Percentiles rank a stretch among this genome's conserved stretches.
phyloP scores from a whole-genome alignment of 192 early-diverging fungal species.

The Backusella parvicylindrica region DNA sequence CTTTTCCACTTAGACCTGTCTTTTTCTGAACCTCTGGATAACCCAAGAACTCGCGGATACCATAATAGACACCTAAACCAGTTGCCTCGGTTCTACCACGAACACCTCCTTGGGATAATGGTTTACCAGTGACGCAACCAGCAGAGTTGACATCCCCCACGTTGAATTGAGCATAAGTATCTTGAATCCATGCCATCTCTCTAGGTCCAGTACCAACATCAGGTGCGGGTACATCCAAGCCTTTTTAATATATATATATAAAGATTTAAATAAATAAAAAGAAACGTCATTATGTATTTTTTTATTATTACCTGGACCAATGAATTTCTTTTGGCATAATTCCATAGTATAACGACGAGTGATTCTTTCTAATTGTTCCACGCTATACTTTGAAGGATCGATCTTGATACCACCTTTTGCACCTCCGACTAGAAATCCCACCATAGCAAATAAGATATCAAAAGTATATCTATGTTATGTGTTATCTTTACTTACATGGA shows the following conservation, averaged over 20 bases:
- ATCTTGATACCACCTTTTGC: slow-evolving; percentile 84
- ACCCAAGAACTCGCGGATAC: slow-evolving; percentile 72
- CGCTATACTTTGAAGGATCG: slow-evolving; percentile 72
- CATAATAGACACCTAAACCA: slow-evolving; percentile 77
- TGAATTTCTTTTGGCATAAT: slow-evolving; percentile 84
- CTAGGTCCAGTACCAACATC: slow-evolving; percentile 78
- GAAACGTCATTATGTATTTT: neutral
- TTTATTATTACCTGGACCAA: slow-evolving; percentile 52
- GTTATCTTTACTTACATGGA: slow-evolving; percentile 56
- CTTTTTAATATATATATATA: neutral
- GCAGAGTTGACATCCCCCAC: slow-evolving; percentile 71
- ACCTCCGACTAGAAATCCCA: slow-evolving; percentile 38
- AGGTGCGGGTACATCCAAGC: slow-evolving; percentile 79
- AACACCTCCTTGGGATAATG: slow-evolving; percentile 74
- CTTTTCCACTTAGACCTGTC: slow-evolving; percentile 55
- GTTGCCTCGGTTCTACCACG: slow-evolving; percentile 81
- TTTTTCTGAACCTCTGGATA: slow-evolving; percentile 76
- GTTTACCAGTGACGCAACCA: slow-evolving; percentile 81
- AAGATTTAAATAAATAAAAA: neutral
- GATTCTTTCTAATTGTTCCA: slow-evolving; percentile 70
- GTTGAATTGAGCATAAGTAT: slow-evolving; percentile 83
- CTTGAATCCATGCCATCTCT: slow-evolving; percentile 86
- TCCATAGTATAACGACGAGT: slow-evolving; percentile 83
- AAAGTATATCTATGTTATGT: neutral
- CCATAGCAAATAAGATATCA: neutral